phyloP scores from a whole-genome alignment of 164 flowering plant genomes.

The Vitis vinifera region DNA sequence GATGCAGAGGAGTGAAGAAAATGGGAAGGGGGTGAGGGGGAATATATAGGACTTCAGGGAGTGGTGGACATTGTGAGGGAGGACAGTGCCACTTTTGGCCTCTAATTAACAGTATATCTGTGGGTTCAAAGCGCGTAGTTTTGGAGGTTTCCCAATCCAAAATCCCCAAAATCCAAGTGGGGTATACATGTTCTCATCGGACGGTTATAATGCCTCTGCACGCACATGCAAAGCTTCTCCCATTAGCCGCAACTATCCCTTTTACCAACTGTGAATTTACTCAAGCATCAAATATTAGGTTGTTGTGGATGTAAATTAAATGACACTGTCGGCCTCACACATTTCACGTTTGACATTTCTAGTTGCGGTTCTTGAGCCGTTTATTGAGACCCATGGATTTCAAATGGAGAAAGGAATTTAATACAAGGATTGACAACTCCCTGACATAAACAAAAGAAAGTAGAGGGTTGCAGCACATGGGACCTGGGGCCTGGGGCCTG shows the following conservation, averaged over 20 bases:
- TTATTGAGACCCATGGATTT: slow-evolving; percentile 10
- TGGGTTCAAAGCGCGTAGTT: slow-evolving; percentile 28
- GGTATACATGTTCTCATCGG: slow-evolving; percentile 16
- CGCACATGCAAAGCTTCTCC: slow-evolving; percentile 36
- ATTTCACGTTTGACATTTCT: no score
- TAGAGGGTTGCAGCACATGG: slow-evolving; percentile 8
- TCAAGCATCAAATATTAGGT: no score
- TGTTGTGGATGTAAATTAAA: no score
- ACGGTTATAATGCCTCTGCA: slow-evolving; percentile 10
- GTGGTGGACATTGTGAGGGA: no score
- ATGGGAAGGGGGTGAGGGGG: slow-evolving; percentile 16
- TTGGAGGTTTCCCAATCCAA: slow-evolving; percentile 14
- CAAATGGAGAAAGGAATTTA: slow-evolving; percentile 16
- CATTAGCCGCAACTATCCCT: slow-evolving; percentile 33
- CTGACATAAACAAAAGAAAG: neutral
- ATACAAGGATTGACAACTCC: slow-evolving; percentile 11
- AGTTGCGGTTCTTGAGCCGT: slow-evolving; percentile 3
- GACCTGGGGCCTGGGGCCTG: neutral
- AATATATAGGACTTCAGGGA: slow-evolving; percentile 37
- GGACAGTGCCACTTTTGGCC: neutral
- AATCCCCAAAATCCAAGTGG: slow-evolving; percentile 24
- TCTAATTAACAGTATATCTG: no score
- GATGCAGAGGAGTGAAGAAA: slow-evolving; percentile 11
- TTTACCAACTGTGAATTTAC: neutral
- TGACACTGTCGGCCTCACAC: no score